A percentile compares a stretch with the other conserved stretches of the same genome.
These are phyloP conservation scores for Fusarium praegraminearum DNA, from an alignment of 2,329 filamentous ascomycete genomes.

Conservation along the genomic window DNA sequence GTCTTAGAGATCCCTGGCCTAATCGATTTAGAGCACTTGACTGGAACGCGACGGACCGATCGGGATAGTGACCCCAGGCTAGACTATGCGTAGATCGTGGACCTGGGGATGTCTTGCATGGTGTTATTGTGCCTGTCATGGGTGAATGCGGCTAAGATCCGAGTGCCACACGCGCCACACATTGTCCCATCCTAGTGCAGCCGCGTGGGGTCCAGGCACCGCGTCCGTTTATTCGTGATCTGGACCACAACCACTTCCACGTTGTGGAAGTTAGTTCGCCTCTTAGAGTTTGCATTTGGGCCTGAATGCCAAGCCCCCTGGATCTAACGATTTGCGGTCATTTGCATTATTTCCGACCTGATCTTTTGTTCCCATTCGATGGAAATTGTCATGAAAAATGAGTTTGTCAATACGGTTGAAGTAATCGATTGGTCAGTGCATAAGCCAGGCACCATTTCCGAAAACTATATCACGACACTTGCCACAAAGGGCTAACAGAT, in stretches of 20 bases:
- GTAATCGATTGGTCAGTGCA: constrained; percentile 8
- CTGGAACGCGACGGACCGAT: constrained; percentile 40
- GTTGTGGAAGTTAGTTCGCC: constrained; percentile 26
- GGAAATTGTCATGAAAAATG: constrained; percentile 4
- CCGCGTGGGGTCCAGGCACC: constrained; percentile 19
- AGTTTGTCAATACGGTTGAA: neutral
- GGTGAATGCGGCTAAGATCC: constrained; percentile 32
- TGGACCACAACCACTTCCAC: constrained; percentile 9
- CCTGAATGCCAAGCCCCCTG: constrained; percentile 33
- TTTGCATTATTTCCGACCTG: neutral
- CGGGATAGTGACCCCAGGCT: constrained; percentile 16
- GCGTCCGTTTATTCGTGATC: constrained; percentile 19
- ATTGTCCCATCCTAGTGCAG: neutral
- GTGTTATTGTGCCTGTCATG: constrained; percentile 28
- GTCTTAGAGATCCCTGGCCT: constrained; percentile 10
- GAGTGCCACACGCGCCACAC: constrained; percentile 29
- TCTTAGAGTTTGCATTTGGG: constrained; percentile 13
- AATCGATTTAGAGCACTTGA: constrained; percentile 16
- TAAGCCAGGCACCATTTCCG: constrained; percentile 7
- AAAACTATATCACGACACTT: constrained; percentile 24
- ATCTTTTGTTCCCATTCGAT: constrained; percentile 3
- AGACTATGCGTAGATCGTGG: constrained; percentile 7
- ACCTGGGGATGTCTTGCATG: neutral
- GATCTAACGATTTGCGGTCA: constrained; percentile 30
- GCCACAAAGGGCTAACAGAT: constrained; percentile 1